These are phyloP conservation scores for Ballota nigra DNA, from an alignment of 257 asterid species.

Conservation along the genomic window DNA sequence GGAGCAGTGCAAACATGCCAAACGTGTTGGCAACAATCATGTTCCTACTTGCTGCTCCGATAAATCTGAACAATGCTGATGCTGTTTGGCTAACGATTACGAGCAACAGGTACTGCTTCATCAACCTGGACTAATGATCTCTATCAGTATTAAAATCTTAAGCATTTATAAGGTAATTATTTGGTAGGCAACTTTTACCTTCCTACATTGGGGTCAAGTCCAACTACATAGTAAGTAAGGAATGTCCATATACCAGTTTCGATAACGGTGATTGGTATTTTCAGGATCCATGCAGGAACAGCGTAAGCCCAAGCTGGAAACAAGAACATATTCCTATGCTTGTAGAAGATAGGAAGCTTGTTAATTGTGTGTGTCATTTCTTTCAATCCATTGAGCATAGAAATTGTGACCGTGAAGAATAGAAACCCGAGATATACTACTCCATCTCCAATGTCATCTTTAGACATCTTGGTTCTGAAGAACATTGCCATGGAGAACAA, in stretches of 20 bases:
- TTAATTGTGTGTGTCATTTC: slow-evolving; percentile 9
- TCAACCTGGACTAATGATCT: slow-evolving; percentile 38
- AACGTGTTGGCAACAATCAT: slow-evolving; percentile 70
- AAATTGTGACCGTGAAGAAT: too few relatives aligned
- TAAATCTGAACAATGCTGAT: slow-evolving; percentile 50
- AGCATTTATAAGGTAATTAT: neutral
- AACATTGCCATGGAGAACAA: neutral
- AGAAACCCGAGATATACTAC: too few relatives aligned
- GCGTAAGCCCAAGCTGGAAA: slow-evolving; percentile 78
- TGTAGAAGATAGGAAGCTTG: slow-evolving; percentile 80
- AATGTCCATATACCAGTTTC: slow-evolving; percentile 53
- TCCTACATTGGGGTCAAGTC: slow-evolving; percentile 59
- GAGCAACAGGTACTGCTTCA: slow-evolving; percentile 58
- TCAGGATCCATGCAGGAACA: slow-evolving; percentile 63
- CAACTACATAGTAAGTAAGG: slow-evolving; percentile 60
- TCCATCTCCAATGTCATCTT: too few relatives aligned
- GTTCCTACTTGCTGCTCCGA: slow-evolving; percentile 57
- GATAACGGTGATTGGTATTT: slow-evolving; percentile 46
- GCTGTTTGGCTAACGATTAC: slow-evolving; percentile 49
- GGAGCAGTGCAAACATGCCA: slow-evolving; percentile 51
- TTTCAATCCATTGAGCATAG: neutral
- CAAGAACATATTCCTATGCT: slow-evolving; percentile 65
- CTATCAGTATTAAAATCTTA: neutral
- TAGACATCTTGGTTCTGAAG: neutral
- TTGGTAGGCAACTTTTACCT: slow-evolving; percentile 34